A percentile compares a stretch with the other conserved stretches of the same genome.
phyloP scores from a whole-genome alignment of 2,329 filamentous ascomycete species.

The Botrytis galanthina region DNA sequence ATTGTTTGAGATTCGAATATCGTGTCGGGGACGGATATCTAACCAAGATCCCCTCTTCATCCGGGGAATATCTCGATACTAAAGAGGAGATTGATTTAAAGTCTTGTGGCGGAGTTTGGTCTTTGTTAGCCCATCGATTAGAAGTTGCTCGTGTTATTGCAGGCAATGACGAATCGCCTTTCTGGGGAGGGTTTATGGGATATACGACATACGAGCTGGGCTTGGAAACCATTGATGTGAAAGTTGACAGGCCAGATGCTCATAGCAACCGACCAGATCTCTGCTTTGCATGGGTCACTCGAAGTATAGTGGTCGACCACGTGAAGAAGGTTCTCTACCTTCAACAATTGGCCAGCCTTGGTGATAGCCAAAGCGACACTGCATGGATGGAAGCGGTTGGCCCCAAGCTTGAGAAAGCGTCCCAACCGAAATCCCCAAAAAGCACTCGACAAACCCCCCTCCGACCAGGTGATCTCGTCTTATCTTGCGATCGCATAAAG shows the following conservation, averaged over 20 bases:
- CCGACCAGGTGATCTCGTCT: slow-evolving; percentile 4
- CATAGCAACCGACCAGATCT: slow-evolving; percentile 51
- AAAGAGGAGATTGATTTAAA: slow-evolving; percentile 20
- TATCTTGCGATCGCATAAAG: slow-evolving; percentile 17
- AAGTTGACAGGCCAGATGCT: slow-evolving; percentile 23
- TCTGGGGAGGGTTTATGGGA: slow-evolving; percentile 69
- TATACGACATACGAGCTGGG: slow-evolving; percentile 69
- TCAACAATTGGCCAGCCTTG: slow-evolving; percentile 51
- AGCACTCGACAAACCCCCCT: slow-evolving; percentile 7
- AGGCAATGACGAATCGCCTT: slow-evolving; percentile 48
- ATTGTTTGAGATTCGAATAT: slow-evolving; percentile 58
- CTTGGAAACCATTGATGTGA: slow-evolving; percentile 50
- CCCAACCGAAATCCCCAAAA: slow-evolving; percentile 17
- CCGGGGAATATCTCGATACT: background rate
- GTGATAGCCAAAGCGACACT: slow-evolving; percentile 36
- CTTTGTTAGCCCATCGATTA: slow-evolving; percentile 40
- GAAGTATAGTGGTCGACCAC: slow-evolving; percentile 65
- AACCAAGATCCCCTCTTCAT: slow-evolving; percentile 19
- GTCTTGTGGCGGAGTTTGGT: slow-evolving; percentile 37
- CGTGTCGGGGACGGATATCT: slow-evolving; percentile 46
- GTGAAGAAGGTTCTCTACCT: slow-evolving; percentile 53
- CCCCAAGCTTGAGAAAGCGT: slow-evolving; percentile 20
- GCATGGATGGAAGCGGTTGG: slow-evolving; percentile 26
- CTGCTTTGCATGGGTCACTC: slow-evolving; percentile 60
- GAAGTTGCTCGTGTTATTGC: slow-evolving; percentile 41